Base-by-base conservation (phyloP, 2,329 filamentous ascomycete genomes). In the Ophiostoma triangulosporum region DNA sequence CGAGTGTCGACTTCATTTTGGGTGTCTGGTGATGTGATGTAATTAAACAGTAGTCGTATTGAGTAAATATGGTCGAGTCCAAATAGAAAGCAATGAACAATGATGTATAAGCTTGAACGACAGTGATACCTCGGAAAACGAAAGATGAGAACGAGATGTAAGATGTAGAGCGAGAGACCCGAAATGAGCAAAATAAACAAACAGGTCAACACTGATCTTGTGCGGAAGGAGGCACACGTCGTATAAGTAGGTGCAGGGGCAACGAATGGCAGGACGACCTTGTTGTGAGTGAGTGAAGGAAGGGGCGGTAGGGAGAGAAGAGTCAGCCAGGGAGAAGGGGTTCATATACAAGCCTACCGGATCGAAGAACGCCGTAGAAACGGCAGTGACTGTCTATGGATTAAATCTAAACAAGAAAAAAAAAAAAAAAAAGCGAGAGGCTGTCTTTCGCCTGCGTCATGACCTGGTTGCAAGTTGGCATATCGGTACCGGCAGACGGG, bases 1-100 rank as follows among this genome's bases (percentile, higher is more conserved):
- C 60, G 57, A 68, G 5, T 1, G 57, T 36, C 33, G 36, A 51
- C 65, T 66, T 68, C 68, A 71, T 70, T 45, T 32, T 68, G 62
- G n/a, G 49, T 26, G 7, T 6, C 14, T 43, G 32, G 8, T 40
- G 48, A 24, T 11, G 35, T 40, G 45, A 12, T 46, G 46, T 24
- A 17, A n/a, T 33, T 15, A 45, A 38, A 50, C 12, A 26, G 17
- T 29, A 4, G 17, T 11, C 12, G 38, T 43, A 43, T 43, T 4
- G 12, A 43, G 20, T 24, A 43, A 14, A 12, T n/a, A 43, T 24
- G 38, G 12, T 12, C 24, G 20, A 6, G 29, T 31, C 20, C 38
- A 24, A 43, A 40, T 22, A 31, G 29, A 11, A 6, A 31, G 29
- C 6, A 31, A 6, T 36, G 35, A 17, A 36, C 9, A n/a, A 12